Evolutionary conservation across 1,139 yeast species (phyloP), one percentile per base, ranked within the genome.

Genomic region (Hyphopichia buzzinii): DNA sequence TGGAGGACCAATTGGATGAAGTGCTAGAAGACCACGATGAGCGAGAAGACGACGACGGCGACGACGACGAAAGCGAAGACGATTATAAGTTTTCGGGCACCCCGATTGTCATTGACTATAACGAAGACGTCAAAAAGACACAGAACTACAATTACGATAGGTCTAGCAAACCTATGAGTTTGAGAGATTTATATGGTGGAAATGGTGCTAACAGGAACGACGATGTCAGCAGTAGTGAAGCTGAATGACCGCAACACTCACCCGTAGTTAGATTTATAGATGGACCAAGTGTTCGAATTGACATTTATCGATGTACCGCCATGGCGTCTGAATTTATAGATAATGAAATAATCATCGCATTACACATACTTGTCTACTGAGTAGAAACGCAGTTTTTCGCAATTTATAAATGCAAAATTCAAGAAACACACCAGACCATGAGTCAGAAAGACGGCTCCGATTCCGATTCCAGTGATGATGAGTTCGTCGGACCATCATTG

Each of bases 1-100:
- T 71, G 27, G 77, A 71, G 41, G 69, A 68, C 41, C 72, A 70
- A 44, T 51, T 71, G 26, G 62, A 68, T 39, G 74, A 70, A 44
- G 73, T 68, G 2, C 47, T 71, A 29, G 72, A 58, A 30, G 62
- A 57, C 30, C 55, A 55, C 7, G 54, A 50, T 5, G 32, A 26
- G 17, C 31, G 29, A 13, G 26, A 34, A 19, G 37, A 28, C 15
- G 50, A 43, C 29, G 49, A 40, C 14, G 47, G 45, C 17, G 39
- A 36, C n/a, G 49, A 46, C 10, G 67, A 64, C 24, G 67, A 62
- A 19, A 55, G 59, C 29, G 64, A 59, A 27, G 61, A 57, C 19
- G 55, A 51, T 24, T 57, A 51, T 30, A 44, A 46, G 17, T 54
- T 48, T 33, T 44, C 55, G 3, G 50, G 53, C 3, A 41, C 30